Percentiles rank a stretch among this genome's conserved stretches.
These are phyloP conservation scores for Fagopyrum tataricum DNA, from an alignment of 148 eudicot species.

Conservation along the genomic window DNA sequence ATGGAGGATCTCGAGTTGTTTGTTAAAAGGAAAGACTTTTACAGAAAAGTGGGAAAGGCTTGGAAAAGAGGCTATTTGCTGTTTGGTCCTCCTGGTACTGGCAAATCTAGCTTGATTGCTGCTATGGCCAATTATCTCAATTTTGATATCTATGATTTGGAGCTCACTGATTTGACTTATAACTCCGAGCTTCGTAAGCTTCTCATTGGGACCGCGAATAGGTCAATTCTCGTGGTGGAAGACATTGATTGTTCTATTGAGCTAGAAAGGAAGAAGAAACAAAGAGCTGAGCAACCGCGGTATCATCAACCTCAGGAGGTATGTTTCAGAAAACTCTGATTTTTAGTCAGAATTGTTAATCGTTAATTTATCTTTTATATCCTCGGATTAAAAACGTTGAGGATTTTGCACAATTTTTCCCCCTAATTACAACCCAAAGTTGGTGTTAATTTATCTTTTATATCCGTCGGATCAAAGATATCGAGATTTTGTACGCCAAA, in stretches of 20 bases:
- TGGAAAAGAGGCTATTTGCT: conserved; percentile 28
- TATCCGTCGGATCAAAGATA: too few relatives aligned
- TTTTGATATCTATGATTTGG: conserved; percentile 37
- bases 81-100: conserved; percentile 21
- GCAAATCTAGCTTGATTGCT: conserved; percentile 28
- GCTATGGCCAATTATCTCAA: conserved; percentile 27
- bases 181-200: conserved; percentile 30
- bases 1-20: conserved; percentile 27
- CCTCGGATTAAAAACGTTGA: too few relatives aligned
- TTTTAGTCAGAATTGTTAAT: too few relatives aligned
- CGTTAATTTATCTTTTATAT: too few relatives aligned
- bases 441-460: too few relatives aligned
- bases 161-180: conserved; percentile 20
- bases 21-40: conserved; percentile 21
- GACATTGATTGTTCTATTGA: conserved; percentile 35
- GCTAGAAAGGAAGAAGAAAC: conserved; percentile 11
- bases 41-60: conserved; percentile 25
- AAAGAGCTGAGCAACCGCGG: neutral
- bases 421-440: neutral
- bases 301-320: neutral
- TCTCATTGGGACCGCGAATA: conserved; percentile 23
- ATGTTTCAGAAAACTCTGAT: neutral
- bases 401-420: too few relatives aligned
- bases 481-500: too few relatives aligned
- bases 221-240: conserved; percentile 37